Base-by-base conservation (phyloP, 2,329 filamentous ascomycete species). In the Colletotrichum tabaci region DNA sequence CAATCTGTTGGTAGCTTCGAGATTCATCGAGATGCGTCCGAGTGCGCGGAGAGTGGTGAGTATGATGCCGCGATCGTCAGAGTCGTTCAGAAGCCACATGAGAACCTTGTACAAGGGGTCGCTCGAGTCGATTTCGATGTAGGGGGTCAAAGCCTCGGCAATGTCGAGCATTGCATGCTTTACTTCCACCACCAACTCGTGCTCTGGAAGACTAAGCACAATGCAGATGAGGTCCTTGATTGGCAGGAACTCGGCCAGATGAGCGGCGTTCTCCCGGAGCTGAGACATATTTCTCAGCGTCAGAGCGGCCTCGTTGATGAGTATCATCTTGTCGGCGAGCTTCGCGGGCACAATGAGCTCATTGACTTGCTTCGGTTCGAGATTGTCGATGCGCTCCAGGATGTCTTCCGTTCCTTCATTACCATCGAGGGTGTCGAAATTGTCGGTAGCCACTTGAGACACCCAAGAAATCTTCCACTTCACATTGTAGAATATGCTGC, bases 231-330 rank as follows among this genome's bases (percentile, higher is more conserved):
- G 88, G 77, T 98, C 95, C 78, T 93, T 92, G 49, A 97, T 85
- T 1, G 94, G 87, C 21, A 74, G 47, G 72, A 96, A 91, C 30
- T 92, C 90, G 6, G 94, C 89, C 77, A 97, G 88, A 79, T 95
- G 96, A 30, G 88, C 84, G 0, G 96, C 96, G 78, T 99, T 99
- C 73, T 98, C 95, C 26, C 92, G 90, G 23, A 98, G 86, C 81
- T 97, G 93, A n/a, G 95, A 92, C 95, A 99, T 98, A 80, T 99
- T 99, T 62, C 96, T 91, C 53, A 98, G 87, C 21, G 97, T 95
- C 57, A 98, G 85, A 23, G 93, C 91, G 2, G 96, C 95, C 81
- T 98, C 95, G 30, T 93, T 96, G 73, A 97, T 88, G 74, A 94
- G 89, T 15, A 93, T 89, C 72, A 98, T 86, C 52, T 88, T 86